Evolutionary conservation across 495 filamentous ascomycete genomes (phyloP), one percentile per base, ranked within the genome.

Genomic region (Cairneyella variabilis): DNA sequence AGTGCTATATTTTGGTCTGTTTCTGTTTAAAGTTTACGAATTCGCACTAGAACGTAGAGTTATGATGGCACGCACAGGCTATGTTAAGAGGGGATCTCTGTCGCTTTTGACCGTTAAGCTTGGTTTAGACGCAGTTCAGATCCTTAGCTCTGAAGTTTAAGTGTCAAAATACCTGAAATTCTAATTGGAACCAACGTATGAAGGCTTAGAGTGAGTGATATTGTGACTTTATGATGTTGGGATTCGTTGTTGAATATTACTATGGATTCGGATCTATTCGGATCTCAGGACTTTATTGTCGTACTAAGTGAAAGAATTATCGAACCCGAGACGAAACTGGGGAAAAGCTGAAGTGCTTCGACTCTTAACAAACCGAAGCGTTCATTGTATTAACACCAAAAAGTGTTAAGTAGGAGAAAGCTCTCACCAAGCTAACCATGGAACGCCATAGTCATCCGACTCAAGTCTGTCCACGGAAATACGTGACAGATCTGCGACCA

Each of bases 401-500:
- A 21, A 41, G 14, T 18, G 16, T 17, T 18, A 18, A 17, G 3
- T 41, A 41, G 16, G 38, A 41, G 16, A 41, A 18, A 41, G 12
- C 38, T 41, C 38, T 41, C 7, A 41, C 39, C 56, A 46, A 27
- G 42, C 42, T 30, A 46, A 46, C 42, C 42, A 46, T 30, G 26
- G 26, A 26, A 30, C 21, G 26, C 42, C 42, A 30, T 28, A 46
- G 42, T 46, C 26, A 10, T 27, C 42, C 21, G 26, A 26, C 3
- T 46, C 22, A 26, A 46, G 42, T 30, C 14, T 46, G 16, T 30
- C 22, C 42, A 46, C 42, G 12, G 42, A 16, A 46, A 46, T 0
- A 12, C 42, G 7, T 3, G 42, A 45, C 30, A 62, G 43, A 26
- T 62, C 37, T 23, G 39, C 36, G 37, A 62, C 51, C 23, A 48